Evolutionary conservation across 2,329 filamentous ascomycete species (phyloP).

Genomic region (Trichoderma citrinoviride): DNA sequence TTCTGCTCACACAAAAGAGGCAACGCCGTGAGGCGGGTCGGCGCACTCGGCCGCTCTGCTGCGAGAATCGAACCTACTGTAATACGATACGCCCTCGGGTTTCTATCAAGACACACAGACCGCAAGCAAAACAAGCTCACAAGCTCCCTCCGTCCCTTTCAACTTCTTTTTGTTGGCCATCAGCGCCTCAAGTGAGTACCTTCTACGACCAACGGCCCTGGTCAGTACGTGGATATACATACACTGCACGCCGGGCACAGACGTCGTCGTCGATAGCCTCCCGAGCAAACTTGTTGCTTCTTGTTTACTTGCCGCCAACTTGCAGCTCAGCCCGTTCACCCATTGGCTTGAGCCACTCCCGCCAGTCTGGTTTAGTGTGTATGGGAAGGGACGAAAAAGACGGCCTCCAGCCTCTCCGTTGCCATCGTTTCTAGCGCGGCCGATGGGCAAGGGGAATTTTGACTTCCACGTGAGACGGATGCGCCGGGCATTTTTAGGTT

Average conservation of each 20-base stretch:
- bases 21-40: neutral
- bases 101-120: neutral
- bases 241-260: neutral
- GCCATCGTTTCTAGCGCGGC: conserved; percentile 13
- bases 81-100: neutral
- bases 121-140: neutral
- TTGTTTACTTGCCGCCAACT: conserved; percentile 1
- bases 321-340: neutral
- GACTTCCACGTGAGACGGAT: conserved; percentile 19
- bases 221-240: neutral
- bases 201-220: too few species aligned
- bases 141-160: neutral
- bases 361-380: conserved; percentile 7
- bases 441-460: conserved; percentile 9
- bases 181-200: neutral
- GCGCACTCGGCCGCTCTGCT: conserved; percentile 12
- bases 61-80: too few species aligned
- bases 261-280: neutral
- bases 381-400: neutral
- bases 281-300: neutral
- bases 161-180: too few species aligned
- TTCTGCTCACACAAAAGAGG: neutral
- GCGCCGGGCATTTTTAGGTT: conserved; percentile 8
- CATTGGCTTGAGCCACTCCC: conserved; percentile 16
- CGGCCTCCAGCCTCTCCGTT: neutral